Percentiles rank a stretch among this genome's conserved stretches.
Evolutionary conservation across 2,329 filamentous ascomycete species (phyloP).

Genomic region (Exophiala sideris): DNA sequence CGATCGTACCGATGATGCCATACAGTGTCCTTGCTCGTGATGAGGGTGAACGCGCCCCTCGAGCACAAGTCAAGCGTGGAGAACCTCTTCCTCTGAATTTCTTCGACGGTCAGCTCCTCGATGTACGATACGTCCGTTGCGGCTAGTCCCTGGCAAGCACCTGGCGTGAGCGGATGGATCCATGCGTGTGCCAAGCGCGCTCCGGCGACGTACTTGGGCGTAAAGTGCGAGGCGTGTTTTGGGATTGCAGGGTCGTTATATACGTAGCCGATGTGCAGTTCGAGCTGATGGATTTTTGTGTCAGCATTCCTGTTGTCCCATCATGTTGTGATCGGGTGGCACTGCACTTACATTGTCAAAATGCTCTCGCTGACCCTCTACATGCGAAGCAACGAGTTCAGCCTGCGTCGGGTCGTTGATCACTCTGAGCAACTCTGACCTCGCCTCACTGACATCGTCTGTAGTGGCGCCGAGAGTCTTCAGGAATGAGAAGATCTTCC

Average conservation of each 20-base stretch:
- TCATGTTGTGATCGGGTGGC: not conserved
- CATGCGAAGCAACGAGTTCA: constrained; percentile 31
- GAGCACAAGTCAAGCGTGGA: constrained; percentile 39
- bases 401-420: constrained; percentile 27
- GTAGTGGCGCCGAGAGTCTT: constrained; percentile 39
- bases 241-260: constrained; percentile 38
- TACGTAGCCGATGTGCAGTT: constrained; percentile 45
- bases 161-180: constrained; percentile 28
- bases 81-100: constrained; percentile 31
- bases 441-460: constrained; percentile 20
- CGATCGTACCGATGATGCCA: constrained; percentile 5
- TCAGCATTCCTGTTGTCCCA: not conserved
- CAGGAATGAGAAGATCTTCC: constrained; percentile 42
- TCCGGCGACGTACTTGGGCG: constrained; percentile 37
- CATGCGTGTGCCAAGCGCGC: constrained; percentile 44
- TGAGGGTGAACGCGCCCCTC: constrained; percentile 34
- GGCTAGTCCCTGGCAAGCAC: not conserved
- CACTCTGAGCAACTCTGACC: constrained; percentile 11
- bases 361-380: constrained; percentile 21
- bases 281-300: constrained; percentile 27
- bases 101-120: constrained; percentile 30
- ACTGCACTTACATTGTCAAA: constrained; percentile 16
- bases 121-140: constrained; percentile 38
- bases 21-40: constrained; percentile 23
- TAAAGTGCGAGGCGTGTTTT: constrained; percentile 37